Evolutionary conservation across 768 basidiomycete genomes (phyloP).

Genomic region (Trametes coccinea): DNA sequence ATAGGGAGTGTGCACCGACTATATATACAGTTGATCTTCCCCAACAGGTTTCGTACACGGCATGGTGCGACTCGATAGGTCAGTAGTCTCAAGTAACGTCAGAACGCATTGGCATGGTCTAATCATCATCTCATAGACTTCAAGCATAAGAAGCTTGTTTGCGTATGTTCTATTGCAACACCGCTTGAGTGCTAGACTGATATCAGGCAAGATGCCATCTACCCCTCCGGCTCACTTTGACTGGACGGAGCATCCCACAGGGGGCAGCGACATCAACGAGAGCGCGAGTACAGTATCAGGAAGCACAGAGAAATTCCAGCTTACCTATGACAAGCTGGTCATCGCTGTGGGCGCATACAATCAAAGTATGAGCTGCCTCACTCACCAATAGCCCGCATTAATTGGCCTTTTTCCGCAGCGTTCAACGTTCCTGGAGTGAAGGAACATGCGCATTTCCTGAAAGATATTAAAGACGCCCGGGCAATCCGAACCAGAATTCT

Average conservation of each 20-base stretch:
- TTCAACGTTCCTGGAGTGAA: constrained; percentile 77
- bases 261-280: constrained; percentile 21
- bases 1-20: neutral
- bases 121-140: constrained; percentile 46
- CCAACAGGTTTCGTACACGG: constrained; percentile 50
- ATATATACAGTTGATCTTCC: neutral
- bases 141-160: constrained; percentile 55
- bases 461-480: constrained; percentile 76
- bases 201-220: constrained; percentile 54
- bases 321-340: constrained; percentile 79
- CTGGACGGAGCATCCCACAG: constrained; percentile 23
- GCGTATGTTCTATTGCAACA: constrained; percentile 44
- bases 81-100: constrained; percentile 1
- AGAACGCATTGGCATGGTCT: neutral
- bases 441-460: constrained; percentile 79
- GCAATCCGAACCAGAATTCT: constrained; percentile 69
- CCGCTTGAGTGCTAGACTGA: no score
- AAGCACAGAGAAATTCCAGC: constrained; percentile 44
- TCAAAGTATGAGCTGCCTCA: constrained; percentile 60
- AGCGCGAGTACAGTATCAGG: constrained; percentile 6
- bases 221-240: constrained; percentile 45
- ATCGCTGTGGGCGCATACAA: constrained; percentile 85
- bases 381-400: no score
- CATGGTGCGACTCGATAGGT: constrained; percentile 78
- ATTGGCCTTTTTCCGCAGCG: constrained; percentile 37